These are phyloP conservation scores for Phialophora expanda DNA, from an alignment of 2,329 filamentous ascomycete species.

Conservation along the genomic window DNA sequence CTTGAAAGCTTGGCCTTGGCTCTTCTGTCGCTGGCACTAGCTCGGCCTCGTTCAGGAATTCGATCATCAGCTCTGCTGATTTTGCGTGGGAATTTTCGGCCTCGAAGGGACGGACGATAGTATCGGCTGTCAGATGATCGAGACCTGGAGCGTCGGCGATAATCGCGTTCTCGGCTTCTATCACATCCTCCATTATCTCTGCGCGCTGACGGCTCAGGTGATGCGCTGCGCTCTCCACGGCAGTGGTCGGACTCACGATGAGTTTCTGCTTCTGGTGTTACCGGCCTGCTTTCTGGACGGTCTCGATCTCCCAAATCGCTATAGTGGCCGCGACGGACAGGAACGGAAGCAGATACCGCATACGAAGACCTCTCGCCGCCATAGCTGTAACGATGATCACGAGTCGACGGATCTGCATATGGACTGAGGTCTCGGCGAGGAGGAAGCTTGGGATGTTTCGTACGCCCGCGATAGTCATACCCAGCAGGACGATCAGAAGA, in stretches of 20 bases:
- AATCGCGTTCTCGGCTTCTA: background rate
- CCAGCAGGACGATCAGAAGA: background rate
- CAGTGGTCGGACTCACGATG: background rate
- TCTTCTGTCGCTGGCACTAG: background rate
- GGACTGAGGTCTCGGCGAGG: background rate
- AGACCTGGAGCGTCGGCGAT: background rate
- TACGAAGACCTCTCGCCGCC: background rate
- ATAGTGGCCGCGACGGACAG: background rate
- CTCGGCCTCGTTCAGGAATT: constrained; percentile 1
- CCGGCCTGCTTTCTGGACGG: background rate
- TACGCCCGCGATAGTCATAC: background rate
- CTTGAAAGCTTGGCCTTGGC: background rate
- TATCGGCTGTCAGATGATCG: constrained; percentile 8
- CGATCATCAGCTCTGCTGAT: background rate
- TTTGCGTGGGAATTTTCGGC: background rate
- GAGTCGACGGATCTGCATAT: background rate
- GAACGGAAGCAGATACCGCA: background rate
- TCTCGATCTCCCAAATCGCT: background rate
- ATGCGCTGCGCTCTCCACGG: background rate
- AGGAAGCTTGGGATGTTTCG: background rate
- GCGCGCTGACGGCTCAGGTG: background rate
- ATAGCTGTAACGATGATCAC: background rate
- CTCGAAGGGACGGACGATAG: constrained; percentile 2
- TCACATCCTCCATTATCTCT: background rate
- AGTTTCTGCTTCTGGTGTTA: background rate